phyloP scores from a whole-genome alignment of 2,329 filamentous ascomycete species.

The Hymenoscyphus albidus region DNA sequence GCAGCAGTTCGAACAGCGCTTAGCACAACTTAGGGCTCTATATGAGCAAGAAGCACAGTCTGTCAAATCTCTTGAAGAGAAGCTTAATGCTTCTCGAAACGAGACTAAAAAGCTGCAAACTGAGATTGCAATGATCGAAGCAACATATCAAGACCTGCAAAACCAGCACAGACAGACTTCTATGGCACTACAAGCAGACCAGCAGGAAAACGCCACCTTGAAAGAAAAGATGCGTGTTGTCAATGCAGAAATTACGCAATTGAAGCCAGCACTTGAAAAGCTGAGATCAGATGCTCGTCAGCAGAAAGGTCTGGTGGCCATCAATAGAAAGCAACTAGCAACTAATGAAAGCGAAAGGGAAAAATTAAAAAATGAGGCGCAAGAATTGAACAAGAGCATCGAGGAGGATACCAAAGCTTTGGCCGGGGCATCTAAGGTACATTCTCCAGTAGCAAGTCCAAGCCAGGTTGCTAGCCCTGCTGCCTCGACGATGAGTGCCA shows the following conservation, averaged over 20 bases:
- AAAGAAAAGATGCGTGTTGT: constrained; percentile 84
- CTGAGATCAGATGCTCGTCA: constrained; percentile 87
- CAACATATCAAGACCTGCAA: constrained; percentile 74
- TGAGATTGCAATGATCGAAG: constrained; percentile 80
- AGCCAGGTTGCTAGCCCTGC: constrained; percentile 65
- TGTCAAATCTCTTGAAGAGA: constrained; percentile 79
- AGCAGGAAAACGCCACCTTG: constrained; percentile 79
- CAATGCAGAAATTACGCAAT: constrained; percentile 75
- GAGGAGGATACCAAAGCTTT: constrained; percentile 54
- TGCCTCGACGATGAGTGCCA: constrained; percentile 66
- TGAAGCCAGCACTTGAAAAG: constrained; percentile 92
- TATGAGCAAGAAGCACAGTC: constrained; percentile 93
- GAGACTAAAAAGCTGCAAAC: constrained; percentile 82
- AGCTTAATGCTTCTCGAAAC: constrained; percentile 68
- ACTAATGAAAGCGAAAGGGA: constrained; percentile 88
- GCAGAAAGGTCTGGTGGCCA: constrained; percentile 92
- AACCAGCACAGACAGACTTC: constrained; percentile 75
- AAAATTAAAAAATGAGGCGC: constrained; percentile 76
- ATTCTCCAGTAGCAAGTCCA: constrained; percentile 40
- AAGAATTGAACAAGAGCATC: constrained; percentile 60
- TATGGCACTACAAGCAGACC: constrained; percentile 74
- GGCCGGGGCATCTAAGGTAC: constrained; percentile 43
- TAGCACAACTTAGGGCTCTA: constrained; percentile 78
- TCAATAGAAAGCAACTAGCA: constrained; percentile 95
- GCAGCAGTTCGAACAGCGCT: constrained; percentile 83